Base-by-base conservation (phyloP, 306 rosid species). In the Trifolium subterraneum region DNA sequence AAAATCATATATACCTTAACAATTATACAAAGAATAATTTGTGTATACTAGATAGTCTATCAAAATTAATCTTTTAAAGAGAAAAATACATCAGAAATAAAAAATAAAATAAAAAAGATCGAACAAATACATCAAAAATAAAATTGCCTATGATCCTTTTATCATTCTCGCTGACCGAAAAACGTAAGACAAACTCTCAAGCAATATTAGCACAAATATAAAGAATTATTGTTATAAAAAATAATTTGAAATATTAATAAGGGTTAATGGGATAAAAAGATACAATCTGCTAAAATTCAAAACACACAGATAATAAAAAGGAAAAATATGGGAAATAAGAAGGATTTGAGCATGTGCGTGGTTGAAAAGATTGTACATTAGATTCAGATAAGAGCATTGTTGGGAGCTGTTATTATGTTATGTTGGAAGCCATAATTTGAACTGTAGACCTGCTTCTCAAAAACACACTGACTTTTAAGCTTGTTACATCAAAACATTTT, bases 111-210 rank as follows among this genome's bases (percentile, higher is more conserved):
- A n/a, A n/a, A n/a, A n/a, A n/a, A n/a, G n/a, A n/a, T n/a, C n/a
- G n/a, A 68, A 31, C 4, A 29, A 29, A 64, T 5, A 48, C 11
- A 31, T 68, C 10, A n/a, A 1, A 33, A n/a, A 68, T 10, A 29
- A 75, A 81, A 42, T 48, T 31, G 31, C 45, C 33, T 10, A 29
- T 33, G 50, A 52, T 78, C 50, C 65, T 50, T 71, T 33, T 65
- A 38, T 29, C 58, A 71, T 63, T 64, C 67, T 27, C 41, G 18
- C 45, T 41, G 39, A 51, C 55, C n/a, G 9, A 72, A 64, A 62
- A 39, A 51, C 19, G 38, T 20, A 9, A 48, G 48, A 23, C 20
- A 70, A 70, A 77, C 70, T 50, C n/a, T 61, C 18, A 33, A 22
- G 69, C 22, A 79, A 41, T 29, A 71, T 51, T 25, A 50, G 38